phyloP scores from a whole-genome alignment of 768 basidiomycete species.

The Agrocybe pediades region DNA sequence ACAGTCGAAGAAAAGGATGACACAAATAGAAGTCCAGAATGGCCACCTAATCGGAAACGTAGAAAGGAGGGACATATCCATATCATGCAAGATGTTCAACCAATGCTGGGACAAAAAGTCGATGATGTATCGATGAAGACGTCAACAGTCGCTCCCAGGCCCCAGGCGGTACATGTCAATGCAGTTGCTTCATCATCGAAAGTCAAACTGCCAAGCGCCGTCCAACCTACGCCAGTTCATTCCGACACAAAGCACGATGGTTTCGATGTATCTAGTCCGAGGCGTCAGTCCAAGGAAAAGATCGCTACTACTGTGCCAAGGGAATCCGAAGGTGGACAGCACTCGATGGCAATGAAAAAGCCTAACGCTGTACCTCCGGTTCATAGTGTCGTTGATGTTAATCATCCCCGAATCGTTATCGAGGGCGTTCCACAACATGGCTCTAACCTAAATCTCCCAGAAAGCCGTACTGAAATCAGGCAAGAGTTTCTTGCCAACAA shows the following conservation, averaged over 20 bases:
- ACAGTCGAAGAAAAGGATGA: slow-evolving; percentile 15
- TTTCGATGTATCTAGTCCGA: not conserved
- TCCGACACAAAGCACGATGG: not conserved
- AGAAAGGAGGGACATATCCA: slow-evolving; percentile 7
- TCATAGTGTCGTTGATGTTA: not conserved
- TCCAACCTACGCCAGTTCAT: not conserved
- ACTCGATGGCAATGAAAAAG: not conserved
- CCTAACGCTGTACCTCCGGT: not conserved
- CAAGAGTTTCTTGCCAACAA: not conserved
- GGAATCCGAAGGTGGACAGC: too few species aligned
- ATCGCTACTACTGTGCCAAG: not conserved
- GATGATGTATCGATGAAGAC: not conserved
- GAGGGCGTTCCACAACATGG: not conserved
- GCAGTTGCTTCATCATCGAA: slow-evolving; percentile 32
- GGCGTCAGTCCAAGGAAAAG: not conserved
- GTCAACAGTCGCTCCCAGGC: not conserved
- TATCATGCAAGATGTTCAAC: not conserved
- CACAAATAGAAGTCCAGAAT: slow-evolving; percentile 13
- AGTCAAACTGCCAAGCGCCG: slow-evolving; percentile 9
- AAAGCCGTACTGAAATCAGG: not conserved
- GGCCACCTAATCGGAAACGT: slow-evolving; percentile 27
- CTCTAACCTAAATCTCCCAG: not conserved
- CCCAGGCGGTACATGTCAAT: slow-evolving; percentile 22
- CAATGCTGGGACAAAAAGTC: too few species aligned
- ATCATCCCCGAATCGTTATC: not conserved